Conservation (phyloP, 73 alveolate species). For the Paramecium biaurelia region DNA sequence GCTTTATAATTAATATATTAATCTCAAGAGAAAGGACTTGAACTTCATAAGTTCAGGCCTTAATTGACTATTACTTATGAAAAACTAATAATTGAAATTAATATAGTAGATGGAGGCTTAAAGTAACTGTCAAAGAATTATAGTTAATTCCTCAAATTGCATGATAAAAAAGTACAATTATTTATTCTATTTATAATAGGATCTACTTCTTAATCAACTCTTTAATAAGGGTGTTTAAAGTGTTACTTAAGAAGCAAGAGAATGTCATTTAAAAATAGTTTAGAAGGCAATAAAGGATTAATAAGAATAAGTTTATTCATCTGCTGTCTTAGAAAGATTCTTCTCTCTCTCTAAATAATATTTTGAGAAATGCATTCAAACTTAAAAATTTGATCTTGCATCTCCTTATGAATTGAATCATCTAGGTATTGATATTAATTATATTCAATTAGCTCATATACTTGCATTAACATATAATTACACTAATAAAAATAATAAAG, state of each 20-base stretch:
- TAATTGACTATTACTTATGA: conserved; percentile 20
- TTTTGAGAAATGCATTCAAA: background rate
- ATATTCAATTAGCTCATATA: background rate
- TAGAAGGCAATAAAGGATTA: background rate
- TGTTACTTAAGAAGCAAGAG: background rate
- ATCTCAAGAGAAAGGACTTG: background rate
- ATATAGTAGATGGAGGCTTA: background rate
- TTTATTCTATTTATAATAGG: background rate
- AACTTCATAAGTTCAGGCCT: background rate
- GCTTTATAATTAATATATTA: background rate
- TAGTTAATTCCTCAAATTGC: background rate
- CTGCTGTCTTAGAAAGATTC: conserved; percentile 45
- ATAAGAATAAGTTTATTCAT: background rate
- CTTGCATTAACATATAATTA: conserved; percentile 8
- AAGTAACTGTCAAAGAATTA: background rate
- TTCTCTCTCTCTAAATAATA: background rate
- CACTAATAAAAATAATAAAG: background rate
- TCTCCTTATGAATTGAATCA: background rate
- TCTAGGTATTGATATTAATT: background rate
- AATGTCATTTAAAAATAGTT: conserved; percentile 26
- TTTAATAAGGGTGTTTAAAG: background rate
- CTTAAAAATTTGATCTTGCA: background rate
- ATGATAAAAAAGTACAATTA: background rate
- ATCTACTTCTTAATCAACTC: background rate
- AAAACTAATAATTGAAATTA: background rate